phyloP scores from a whole-genome alignment of 805 yeast species.

The Candida alai region DNA sequence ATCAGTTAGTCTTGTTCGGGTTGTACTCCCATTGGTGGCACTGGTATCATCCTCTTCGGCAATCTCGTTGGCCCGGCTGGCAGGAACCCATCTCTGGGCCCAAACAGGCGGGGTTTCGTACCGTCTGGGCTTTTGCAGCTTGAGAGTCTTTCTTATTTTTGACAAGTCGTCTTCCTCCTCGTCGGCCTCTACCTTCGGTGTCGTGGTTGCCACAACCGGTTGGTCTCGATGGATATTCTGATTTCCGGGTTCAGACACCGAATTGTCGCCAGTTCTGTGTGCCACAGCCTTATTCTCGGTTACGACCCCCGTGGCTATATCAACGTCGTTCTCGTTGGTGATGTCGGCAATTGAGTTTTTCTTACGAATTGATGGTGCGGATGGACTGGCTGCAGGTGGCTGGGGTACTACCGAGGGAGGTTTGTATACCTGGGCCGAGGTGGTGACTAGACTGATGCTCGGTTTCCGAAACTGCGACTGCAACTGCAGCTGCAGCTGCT shows the following conservation, averaged over 20 bases:
- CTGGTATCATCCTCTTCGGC: neutral
- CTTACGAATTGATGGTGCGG: constrained; percentile 7
- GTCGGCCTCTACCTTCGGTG: constrained; percentile 11
- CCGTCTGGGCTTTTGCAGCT: constrained; percentile 50
- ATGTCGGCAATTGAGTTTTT: constrained; percentile 19
- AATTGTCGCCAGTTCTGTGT: constrained; percentile 10
- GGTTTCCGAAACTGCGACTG: constrained; percentile 2
- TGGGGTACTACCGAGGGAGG: constrained; percentile 1
- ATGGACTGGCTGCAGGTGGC: no score
- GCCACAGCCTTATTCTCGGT: constrained; percentile 31
- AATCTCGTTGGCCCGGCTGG: constrained; percentile 8
- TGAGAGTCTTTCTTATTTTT: constrained; percentile 20
- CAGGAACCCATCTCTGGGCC: constrained; percentile 74
- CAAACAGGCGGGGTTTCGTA: constrained; percentile 70
- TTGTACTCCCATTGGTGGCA: neutral
- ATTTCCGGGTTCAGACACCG: constrained; percentile 4
- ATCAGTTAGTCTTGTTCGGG: constrained; percentile 14
- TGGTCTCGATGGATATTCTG: constrained; percentile 5
- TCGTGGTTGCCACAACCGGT: constrained; percentile 6
- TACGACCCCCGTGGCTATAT: constrained; percentile 33
- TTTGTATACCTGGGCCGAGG: neutral
- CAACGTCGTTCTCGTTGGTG: constrained; percentile 46
- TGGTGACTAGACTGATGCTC: neutral
- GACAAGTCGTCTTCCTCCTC: constrained; percentile 26
- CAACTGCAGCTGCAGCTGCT: no score